Base-by-base conservation (phyloP, 176 grass and related monocot genomes). In the Carex pumila region DNA sequence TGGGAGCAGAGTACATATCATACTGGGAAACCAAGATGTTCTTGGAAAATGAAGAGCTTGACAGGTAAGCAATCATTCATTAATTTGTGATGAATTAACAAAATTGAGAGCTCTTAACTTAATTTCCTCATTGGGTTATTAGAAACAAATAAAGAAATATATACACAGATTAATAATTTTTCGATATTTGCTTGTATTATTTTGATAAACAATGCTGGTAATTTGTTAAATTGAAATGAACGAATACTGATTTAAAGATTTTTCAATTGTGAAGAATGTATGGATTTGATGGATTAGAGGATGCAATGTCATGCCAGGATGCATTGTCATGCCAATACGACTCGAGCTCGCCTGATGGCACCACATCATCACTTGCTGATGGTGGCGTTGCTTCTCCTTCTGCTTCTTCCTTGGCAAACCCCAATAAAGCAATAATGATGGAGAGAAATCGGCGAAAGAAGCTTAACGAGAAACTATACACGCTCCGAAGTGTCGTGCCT, bases 21-120 rank as follows among this genome's bases (percentile, higher is more conserved):
- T 96, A 96, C 87, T 96, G 93, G 93, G 93, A 96, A 86, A 96
- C 81, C 68, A 89, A 91, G 89, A 85, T 54, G 61, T 88, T 88
- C 58, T 65, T 93, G 1, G 89, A 91, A 19, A 80, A 50, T 6
- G 93, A 93, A 66, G 93, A 96, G 85, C 87, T 96, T 43, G 25
- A 85, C 86, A 91, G 93, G 91, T 96, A 79, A 79, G 3, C 17
- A 25, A 65, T 65, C 79, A 49, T 66, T 67, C 79, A 59, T 63
- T 6, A 60, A 19, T 17, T 36, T 5, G 6, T 83, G 22, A 8
- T 79, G 55, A 85, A 45, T 61, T 74, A 60, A 17, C 52, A 37
- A 59, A 30, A 29, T 63, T 30, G 9, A 43, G 15, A 39, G 34
- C 9, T 45, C 8, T 74, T 18, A n/a, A 49, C 11, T 7, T 21